Base-by-base conservation (phyloP, 768 basidiomycete genomes). In the Tulasnella sp. region DNA sequence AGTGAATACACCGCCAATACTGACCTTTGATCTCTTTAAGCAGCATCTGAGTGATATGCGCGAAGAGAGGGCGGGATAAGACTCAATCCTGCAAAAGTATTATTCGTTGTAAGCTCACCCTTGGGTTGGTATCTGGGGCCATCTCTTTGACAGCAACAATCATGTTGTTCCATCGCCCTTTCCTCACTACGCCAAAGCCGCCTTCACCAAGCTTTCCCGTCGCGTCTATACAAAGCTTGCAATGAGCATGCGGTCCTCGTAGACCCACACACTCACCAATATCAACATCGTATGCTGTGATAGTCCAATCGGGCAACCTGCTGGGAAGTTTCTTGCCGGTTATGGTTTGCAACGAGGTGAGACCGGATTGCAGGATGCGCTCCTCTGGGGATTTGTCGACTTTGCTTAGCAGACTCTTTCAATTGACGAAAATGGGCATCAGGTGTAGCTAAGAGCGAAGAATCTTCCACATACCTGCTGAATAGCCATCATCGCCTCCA, bases 401-500 rank as follows among this genome's bases (percentile, higher is more conserved):
- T 21, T 10, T 27, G 7, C 19, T 48, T n/a, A 48, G 10, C 19
- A 48, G n/a, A n/a, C 26, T 27, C 45, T 38, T 5, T 7, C 7
- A 7, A 15, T n/a, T n/a, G n/a, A n/a, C n/a, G n/a, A n/a, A n/a
- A n/a, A n/a, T n/a, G n/a, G n/a, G n/a, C n/a, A n/a, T n/a, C n/a
- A n/a, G n/a, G n/a, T n/a, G n/a, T n/a, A n/a, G n/a, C n/a, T n/a
- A n/a, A n/a, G n/a, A n/a, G n/a, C n/a, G n/a, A n/a, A n/a, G n/a
- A n/a, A n/a, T n/a, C n/a, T n/a, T n/a, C n/a, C n/a, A 38, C 34
- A 7, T 15, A 38, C 45, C 8, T 48, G 8, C 27, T 52, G 51
- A 9, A 52, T 52, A 4, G 51, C 51, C 51, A 52, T 27, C 51
- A 52, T 52, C 7, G 51, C 51, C 19, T 52, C 51, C 9, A 52